Conservation (phyloP, 805 yeast species). For the Ogataea henricii region DNA sequence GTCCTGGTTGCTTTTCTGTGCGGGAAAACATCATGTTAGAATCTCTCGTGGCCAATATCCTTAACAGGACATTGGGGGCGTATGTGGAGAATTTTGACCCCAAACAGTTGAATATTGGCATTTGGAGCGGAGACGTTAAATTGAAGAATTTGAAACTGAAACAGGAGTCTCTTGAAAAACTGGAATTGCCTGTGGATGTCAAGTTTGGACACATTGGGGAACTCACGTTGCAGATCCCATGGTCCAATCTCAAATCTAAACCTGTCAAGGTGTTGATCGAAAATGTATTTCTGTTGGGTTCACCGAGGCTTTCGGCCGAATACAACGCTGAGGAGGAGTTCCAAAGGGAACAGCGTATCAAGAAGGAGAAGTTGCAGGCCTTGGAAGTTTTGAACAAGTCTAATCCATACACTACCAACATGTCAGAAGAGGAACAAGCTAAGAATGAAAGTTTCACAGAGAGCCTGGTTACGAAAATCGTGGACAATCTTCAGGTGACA, state of each 20-base stretch:
- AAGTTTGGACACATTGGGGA: conserved; percentile 89
- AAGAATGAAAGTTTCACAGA: conserved; percentile 84
- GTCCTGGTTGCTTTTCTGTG: background rate
- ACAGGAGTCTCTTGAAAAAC: conserved; percentile 85
- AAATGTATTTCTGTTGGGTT: conserved; percentile 80
- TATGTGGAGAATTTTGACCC: conserved; percentile 96
- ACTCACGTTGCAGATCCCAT: conserved; percentile 88
- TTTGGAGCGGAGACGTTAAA: conserved; percentile 97
- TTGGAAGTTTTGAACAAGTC: conserved; percentile 65
- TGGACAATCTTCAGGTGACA: conserved; percentile 89
- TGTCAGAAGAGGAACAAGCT: conserved; percentile 41
- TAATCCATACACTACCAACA: conserved; percentile 25
- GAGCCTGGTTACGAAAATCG: conserved; percentile 81
- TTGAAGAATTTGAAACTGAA: conserved; percentile 74
- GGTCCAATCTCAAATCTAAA: conserved; percentile 90
- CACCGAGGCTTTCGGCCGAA: conserved; percentile 65
- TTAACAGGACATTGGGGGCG: conserved; percentile 63
- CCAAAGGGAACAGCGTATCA: conserved; percentile 60
- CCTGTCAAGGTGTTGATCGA: conserved; percentile 89
- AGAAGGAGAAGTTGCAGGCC: conserved; percentile 64
- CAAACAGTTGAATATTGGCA: conserved; percentile 90
- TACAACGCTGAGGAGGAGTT: conserved; percentile 58
- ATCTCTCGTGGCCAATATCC: conserved; percentile 56
- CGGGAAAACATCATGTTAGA: conserved; percentile 10
- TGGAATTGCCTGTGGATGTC: conserved; percentile 84